Percentiles rank a stretch among this genome's conserved stretches.
Conservation (phyloP, 2,329 filamentous ascomycete species). For the Aureobasidium sp. region DNA sequence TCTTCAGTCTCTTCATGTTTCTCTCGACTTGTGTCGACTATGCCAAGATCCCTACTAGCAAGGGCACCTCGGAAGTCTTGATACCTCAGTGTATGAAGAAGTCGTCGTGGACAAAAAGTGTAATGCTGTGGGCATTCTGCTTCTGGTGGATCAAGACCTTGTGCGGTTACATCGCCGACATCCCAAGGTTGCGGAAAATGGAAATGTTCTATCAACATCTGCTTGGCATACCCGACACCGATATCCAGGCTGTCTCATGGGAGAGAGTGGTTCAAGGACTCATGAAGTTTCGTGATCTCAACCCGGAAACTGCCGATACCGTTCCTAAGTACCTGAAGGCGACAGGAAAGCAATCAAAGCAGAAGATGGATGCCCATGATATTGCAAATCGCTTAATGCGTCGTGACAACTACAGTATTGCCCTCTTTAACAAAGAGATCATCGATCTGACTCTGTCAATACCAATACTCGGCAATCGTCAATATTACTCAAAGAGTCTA, state of each 20-base stretch:
- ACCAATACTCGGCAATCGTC: slow-evolving; percentile 70
- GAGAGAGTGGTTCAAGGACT: slow-evolving; percentile 80
- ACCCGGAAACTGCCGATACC: slow-evolving; percentile 60
- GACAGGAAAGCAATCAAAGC: slow-evolving; percentile 63
- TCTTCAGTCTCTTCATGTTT: slow-evolving; percentile 75
- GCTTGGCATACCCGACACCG: slow-evolving; percentile 72
- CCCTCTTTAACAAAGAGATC: slow-evolving; percentile 94
- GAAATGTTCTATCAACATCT: slow-evolving; percentile 81
- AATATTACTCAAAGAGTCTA: slow-evolving; percentile 81
- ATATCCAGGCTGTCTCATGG: slow-evolving; percentile 94
- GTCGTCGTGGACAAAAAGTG: slow-evolving; percentile 70
- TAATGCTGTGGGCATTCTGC: slow-evolving; percentile 75
- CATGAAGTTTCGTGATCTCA: slow-evolving; percentile 76
- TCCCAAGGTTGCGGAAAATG: slow-evolving; percentile 66
- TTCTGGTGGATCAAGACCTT: slow-evolving; percentile 80
- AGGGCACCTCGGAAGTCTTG: slow-evolving; percentile 52
- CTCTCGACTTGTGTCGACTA: slow-evolving; percentile 84
- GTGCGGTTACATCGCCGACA: slow-evolving; percentile 65
- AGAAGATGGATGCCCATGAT: slow-evolving; percentile 90
- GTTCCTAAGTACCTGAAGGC: slow-evolving; percentile 16
- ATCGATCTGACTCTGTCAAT: slow-evolving; percentile 79
- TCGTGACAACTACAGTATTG: slow-evolving; percentile 93
- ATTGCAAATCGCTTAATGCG: slow-evolving; percentile 97
- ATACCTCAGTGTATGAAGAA: slow-evolving; percentile 65
- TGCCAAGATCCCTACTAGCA: slow-evolving; percentile 59